Percentiles rank a stretch among this genome's conserved stretches.
phyloP scores from a whole-genome alignment of 495 filamentous ascomycete species.

The Collariella sp. region DNA sequence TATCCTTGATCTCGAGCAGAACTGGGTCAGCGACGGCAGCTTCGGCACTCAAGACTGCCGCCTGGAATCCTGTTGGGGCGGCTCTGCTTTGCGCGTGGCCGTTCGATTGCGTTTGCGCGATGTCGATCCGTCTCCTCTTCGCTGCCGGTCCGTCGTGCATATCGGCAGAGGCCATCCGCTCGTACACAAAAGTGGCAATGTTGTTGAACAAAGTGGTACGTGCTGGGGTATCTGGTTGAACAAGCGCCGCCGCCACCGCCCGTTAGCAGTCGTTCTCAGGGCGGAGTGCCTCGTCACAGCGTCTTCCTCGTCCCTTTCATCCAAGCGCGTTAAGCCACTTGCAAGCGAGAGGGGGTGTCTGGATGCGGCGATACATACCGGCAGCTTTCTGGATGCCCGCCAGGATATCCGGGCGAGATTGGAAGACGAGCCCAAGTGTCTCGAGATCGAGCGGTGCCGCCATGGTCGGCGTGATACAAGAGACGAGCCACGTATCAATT shows the following conservation, averaged over 20 bases:
- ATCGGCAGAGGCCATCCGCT: slow-evolving; percentile 24
- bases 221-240: slow-evolving; percentile 33
- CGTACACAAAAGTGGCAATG: slow-evolving; percentile 42
- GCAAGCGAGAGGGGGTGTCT: not conserved
- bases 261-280: slow-evolving; percentile 3
- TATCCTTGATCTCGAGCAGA: slow-evolving; percentile 56
- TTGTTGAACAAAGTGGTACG: slow-evolving; percentile 46
- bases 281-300: not conserved
- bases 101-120: slow-evolving; percentile 21
- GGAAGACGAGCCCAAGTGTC: slow-evolving; percentile 36
- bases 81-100: slow-evolving; percentile 6
- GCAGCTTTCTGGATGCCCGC: slow-evolving; percentile 38
- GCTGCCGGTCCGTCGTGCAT: slow-evolving; percentile 29
- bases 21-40: slow-evolving; percentile 40
- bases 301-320: not conserved
- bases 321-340: not conserved
- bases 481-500: not conserved
- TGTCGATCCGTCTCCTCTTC: slow-evolving; percentile 45
- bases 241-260: not conserved
- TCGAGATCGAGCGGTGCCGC: slow-evolving; percentile 34
- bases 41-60: slow-evolving; percentile 12
- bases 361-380: slow-evolving; percentile 23
- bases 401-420: slow-evolving; percentile 38
- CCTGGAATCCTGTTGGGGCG: slow-evolving; percentile 1
- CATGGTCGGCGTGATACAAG: slow-evolving; percentile 24